These are phyloP conservation scores for Protea cynaroides DNA, from an alignment of 164 flowering plant genomes.

Conservation along the genomic window DNA sequence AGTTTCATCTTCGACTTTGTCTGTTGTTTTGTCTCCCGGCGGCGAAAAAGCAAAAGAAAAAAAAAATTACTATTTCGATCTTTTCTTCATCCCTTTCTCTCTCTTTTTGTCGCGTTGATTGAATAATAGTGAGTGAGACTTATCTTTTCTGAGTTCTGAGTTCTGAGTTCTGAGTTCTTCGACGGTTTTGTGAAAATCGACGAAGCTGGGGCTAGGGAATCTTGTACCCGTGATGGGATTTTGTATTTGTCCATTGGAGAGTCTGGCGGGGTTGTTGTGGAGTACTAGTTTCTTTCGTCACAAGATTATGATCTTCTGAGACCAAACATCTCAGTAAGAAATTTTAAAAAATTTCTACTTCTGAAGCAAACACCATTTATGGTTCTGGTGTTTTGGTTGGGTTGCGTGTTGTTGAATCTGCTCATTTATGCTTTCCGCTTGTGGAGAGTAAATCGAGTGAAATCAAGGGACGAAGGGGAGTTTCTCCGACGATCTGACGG, in stretches of 20 bases:
- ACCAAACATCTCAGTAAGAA: not conserved
- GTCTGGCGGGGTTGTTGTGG: conserved; percentile 75
- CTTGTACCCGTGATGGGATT: conserved; percentile 58
- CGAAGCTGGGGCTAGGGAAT: conserved; percentile 26
- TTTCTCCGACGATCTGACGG: conserved; percentile 18
- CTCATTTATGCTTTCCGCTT: not conserved
- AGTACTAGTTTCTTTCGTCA: conserved; percentile 89
- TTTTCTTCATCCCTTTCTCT: not conserved
- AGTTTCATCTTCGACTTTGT: too few species aligned
- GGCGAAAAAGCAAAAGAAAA: too few species aligned
- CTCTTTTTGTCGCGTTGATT: not conserved
- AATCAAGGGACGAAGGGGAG: not conserved
- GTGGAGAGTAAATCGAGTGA: not conserved
- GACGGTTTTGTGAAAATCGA: conserved; percentile 9
- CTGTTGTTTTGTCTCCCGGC: too few species aligned
- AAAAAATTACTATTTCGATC: not conserved
- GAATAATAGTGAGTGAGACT: not conserved
- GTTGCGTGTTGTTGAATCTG: not conserved
- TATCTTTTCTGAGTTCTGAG: not conserved
- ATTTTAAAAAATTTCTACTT: not conserved
- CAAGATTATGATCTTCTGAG: conserved; percentile 68
- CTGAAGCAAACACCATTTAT: too few species aligned
- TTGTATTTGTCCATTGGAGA: conserved; percentile 65
- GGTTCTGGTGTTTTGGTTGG: too few species aligned
- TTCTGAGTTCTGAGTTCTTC: not conserved